A percentile compares a stretch with the other conserved stretches of the same genome.
Evolutionary conservation across 148 eudicot species (phyloP).

Genomic region (Fagopyrum esculentum): DNA sequence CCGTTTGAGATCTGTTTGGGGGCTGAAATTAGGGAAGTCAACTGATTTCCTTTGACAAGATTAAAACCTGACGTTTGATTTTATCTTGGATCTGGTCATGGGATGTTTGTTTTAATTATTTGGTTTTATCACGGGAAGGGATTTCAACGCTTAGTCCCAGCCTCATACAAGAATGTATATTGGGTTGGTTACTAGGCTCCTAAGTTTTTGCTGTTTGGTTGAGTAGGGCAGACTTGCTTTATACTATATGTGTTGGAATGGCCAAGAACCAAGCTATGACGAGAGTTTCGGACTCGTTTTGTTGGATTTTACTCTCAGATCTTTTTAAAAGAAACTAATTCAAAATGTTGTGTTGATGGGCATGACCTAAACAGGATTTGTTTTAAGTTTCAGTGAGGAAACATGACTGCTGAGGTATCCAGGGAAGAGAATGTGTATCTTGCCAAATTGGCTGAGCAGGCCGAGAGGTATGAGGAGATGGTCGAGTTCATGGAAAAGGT

Average conservation of each 20-base stretch:
- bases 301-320: neutral
- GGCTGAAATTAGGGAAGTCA: neutral
- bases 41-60: too few relatives aligned
- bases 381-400: neutral
- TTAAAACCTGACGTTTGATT: too few relatives aligned
- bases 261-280: neutral
- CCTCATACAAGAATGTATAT: neutral
- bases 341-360: neutral
- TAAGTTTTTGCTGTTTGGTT: neutral
- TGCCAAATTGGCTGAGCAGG: slow-evolving; percentile 38
- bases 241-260: neutral
- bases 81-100: neutral
- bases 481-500: slow-evolving; percentile 40
- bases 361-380: neutral
- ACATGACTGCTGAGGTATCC: slow-evolving; percentile 25
- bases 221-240: neutral
- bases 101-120: neutral
- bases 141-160: neutral
- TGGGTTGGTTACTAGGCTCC: neutral
- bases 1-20: neutral
- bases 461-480: slow-evolving; percentile 36
- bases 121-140: neutral
- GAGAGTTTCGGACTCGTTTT: neutral
- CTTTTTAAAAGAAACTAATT: too few relatives aligned
- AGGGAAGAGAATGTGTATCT: slow-evolving; percentile 31